phyloP scores from a whole-genome alignment of 768 basidiomycete genomes.

The Calocybe indica region DNA sequence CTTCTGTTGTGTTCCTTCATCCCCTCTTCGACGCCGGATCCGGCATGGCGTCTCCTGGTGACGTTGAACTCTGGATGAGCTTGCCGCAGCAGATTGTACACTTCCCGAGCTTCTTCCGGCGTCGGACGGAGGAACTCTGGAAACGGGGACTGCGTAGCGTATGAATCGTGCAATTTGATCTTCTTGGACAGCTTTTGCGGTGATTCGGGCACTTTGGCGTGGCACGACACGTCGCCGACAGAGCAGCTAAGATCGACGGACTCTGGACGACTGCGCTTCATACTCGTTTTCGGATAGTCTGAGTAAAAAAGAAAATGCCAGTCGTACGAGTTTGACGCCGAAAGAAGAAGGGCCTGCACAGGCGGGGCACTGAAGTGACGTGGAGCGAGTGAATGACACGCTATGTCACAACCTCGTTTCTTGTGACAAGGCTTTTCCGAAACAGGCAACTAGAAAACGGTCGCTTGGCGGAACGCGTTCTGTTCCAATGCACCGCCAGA shows the following conservation, averaged over 20 bases:
- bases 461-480: too few relatives aligned
- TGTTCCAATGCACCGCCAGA: too few relatives aligned
- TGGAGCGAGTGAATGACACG: too few relatives aligned
- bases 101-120: constrained; percentile 28
- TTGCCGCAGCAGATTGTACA: constrained; percentile 34
- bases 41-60: constrained; percentile 17
- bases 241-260: too few relatives aligned
- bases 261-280: constrained; percentile 6
- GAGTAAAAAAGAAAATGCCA: too few relatives aligned
- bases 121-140: constrained; percentile 40
- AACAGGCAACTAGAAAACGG: too few relatives aligned
- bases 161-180: constrained; percentile 40
- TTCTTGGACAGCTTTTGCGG: constrained; percentile 33
- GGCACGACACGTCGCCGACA: too few relatives aligned
- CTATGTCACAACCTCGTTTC: too few relatives aligned
- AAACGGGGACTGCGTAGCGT: constrained; percentile 39
- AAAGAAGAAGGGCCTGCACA: too few relatives aligned
- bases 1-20: not conserved
- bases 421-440: too few relatives aligned
- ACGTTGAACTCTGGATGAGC: constrained; percentile 28
- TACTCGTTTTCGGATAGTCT: not conserved
- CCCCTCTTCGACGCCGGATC: constrained; percentile 3
- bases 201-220: constrained; percentile 3
- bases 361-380: too few relatives aligned
- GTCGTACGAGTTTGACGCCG: too few relatives aligned